Percentiles rank a stretch among this genome's conserved stretches.
Conservation (phyloP, 140 eudicot genomes). For the Oenanthe javanica region DNA sequence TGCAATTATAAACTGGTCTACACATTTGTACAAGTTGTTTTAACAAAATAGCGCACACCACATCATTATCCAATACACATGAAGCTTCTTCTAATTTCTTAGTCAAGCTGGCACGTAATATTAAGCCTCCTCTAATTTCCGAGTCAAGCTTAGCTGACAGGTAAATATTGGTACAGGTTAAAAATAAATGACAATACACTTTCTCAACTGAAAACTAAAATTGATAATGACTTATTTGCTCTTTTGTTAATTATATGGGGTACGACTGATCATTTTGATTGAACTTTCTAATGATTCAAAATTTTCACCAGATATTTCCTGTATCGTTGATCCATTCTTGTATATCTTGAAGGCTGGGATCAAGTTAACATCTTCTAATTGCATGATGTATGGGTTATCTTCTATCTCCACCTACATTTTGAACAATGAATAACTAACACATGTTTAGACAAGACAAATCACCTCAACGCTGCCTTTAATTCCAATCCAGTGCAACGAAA, state of each 20-base stretch:
- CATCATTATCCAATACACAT: background rate
- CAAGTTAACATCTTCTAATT: slow-evolving; percentile 23
- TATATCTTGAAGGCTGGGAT: slow-evolving; percentile 27
- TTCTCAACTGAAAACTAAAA: background rate
- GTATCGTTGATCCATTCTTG: slow-evolving; percentile 30
- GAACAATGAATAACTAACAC: background rate
- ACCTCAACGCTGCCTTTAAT: background rate
- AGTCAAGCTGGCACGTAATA: background rate
- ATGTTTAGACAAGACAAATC: background rate
- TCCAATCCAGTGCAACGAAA: background rate
- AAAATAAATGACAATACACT: background rate
- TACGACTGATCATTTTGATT: slow-evolving; percentile 7
- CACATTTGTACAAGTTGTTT: background rate
- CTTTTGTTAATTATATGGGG: slow-evolving; percentile 3
- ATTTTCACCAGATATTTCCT: slow-evolving; percentile 23
- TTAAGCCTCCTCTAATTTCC: background rate
- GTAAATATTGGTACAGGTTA: background rate
- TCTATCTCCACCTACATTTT: slow-evolving; percentile 29
- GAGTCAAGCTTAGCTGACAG: background rate
- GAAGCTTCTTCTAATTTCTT: background rate
- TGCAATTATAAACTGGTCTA: background rate
- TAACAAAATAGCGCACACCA: background rate
- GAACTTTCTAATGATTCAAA: slow-evolving; percentile 16
- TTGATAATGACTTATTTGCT: background rate
- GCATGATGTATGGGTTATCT: slow-evolving; percentile 21